A percentile compares a stretch with the other conserved stretches of the same genome.
Evolutionary conservation across 805 yeast genomes (phyloP).

Genomic region (Spencermartinsiella europaea): DNA sequence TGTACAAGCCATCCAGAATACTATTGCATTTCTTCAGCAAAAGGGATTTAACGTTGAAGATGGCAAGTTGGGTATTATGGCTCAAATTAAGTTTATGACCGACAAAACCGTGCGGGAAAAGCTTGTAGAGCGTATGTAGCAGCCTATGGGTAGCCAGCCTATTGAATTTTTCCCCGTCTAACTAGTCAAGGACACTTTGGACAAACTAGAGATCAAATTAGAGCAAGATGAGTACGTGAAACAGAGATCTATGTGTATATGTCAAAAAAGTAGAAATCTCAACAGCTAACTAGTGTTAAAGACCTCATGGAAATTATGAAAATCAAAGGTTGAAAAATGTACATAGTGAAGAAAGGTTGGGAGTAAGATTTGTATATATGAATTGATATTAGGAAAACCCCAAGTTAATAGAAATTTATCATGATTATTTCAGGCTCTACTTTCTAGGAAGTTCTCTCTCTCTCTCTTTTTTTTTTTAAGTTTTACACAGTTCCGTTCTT

Average conservation of each 20-base stretch:
- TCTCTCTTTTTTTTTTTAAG: too few species aligned
- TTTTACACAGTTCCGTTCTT: constrained; percentile 15
- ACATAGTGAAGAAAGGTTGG: neutral
- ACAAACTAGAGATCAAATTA: constrained; percentile 19
- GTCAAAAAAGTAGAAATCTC: too few species aligned
- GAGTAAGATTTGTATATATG: too few species aligned
- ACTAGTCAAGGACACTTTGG: constrained; percentile 15
- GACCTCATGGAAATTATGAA: constrained; percentile 14
- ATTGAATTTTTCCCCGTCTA: constrained; percentile 4
- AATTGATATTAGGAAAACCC: too few species aligned
- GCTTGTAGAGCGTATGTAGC: constrained; percentile 20
- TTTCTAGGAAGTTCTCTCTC: too few species aligned
- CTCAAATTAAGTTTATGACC: constrained; percentile 26
- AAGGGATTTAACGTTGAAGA: constrained; percentile 3
- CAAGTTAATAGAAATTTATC: too few species aligned
- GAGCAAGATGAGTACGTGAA: constrained; percentile 21
- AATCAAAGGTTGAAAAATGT: constrained; percentile 1
- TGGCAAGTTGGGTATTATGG: constrained; percentile 15
- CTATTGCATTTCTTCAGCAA: constrained; percentile 1
- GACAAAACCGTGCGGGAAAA: constrained; percentile 26
- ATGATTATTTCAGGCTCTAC: too few species aligned
- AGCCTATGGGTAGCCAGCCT: neutral
- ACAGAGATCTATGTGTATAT: neutral
- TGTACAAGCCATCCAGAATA: neutral
- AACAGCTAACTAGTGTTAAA: constrained; percentile 11